Evolutionary conservation across 345 rosid genomes (phyloP).

Genomic region (Lumnitzera racemosa): DNA sequence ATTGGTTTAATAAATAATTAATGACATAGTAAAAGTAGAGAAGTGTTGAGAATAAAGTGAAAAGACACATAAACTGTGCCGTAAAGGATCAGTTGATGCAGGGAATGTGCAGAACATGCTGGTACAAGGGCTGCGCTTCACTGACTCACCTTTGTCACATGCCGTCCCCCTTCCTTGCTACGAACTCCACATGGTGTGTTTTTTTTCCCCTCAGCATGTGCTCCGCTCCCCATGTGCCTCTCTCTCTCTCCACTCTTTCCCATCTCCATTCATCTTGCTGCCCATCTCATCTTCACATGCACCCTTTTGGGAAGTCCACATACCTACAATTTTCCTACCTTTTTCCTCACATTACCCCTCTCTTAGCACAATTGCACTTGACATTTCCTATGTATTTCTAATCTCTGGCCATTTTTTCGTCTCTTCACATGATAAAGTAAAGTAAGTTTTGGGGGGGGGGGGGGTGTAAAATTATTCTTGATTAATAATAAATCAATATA

Average conservation of each 20-base stretch:
- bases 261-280: conserved; percentile 28
- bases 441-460: no score
- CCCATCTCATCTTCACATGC: conserved; percentile 61
- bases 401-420: neutral
- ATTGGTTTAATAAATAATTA: no score
- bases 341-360: neutral
- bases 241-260: neutral
- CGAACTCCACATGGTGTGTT: neutral
- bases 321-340: conserved; percentile 10
- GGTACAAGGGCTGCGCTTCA: conserved; percentile 35
- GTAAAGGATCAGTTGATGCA: conserved; percentile 13
- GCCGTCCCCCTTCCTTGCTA: conserved; percentile 7
- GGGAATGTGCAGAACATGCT: conserved; percentile 68
- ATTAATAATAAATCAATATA: no score
- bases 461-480: no score
- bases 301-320: conserved; percentile 36
- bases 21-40: no score
- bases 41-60: no score
- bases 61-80: no score
- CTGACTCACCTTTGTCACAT: conserved; percentile 33
- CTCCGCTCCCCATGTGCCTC: conserved; percentile 28
- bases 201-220: conserved; percentile 22
- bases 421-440: neutral
- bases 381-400: neutral
- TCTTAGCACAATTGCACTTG: neutral